These are phyloP conservation scores for Xylaria venustula DNA, from an alignment of 495 filamentous ascomycete genomes.

Conservation along the genomic window DNA sequence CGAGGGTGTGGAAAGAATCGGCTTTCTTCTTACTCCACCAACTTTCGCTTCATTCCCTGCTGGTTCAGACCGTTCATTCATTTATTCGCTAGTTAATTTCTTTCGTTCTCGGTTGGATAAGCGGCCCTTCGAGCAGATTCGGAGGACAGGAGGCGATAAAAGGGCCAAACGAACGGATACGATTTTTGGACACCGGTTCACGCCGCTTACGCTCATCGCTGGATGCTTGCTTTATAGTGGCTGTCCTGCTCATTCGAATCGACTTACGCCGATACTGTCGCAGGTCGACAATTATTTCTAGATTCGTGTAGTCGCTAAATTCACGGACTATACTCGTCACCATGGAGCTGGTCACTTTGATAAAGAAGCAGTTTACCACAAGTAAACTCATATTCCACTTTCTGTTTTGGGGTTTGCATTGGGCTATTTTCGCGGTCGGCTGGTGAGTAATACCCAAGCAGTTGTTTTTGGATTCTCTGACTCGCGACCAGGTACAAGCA, in stretches of 20 bases:
- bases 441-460: constrained; percentile 61
- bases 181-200: constrained; percentile 14
- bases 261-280: constrained; percentile 38
- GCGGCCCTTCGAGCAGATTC: background rate
- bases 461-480: constrained; percentile 24
- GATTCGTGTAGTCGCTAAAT: constrained; percentile 25
- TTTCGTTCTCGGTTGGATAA: constrained; percentile 21
- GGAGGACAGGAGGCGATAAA: constrained; percentile 10
- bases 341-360: constrained; percentile 40
- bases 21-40: constrained; percentile 38
- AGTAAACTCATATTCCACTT: constrained; percentile 77
- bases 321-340: constrained; percentile 25
- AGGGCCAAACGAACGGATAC: constrained; percentile 1
- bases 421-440: constrained; percentile 78
- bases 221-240: constrained; percentile 18
- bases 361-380: constrained; percentile 61
- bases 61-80: constrained; percentile 59
- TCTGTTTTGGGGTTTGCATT: constrained; percentile 82
- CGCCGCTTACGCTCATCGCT: constrained; percentile 19
- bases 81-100: constrained; percentile 28
- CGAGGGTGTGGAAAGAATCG: constrained; percentile 34
- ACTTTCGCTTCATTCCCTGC: constrained; percentile 50
- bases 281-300: constrained; percentile 50
- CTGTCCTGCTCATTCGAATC: constrained; percentile 21
- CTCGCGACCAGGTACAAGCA: constrained; percentile 69